Conservation (phyloP, 257 asterid genomes). For the Voacanga thouarsii region DNA sequence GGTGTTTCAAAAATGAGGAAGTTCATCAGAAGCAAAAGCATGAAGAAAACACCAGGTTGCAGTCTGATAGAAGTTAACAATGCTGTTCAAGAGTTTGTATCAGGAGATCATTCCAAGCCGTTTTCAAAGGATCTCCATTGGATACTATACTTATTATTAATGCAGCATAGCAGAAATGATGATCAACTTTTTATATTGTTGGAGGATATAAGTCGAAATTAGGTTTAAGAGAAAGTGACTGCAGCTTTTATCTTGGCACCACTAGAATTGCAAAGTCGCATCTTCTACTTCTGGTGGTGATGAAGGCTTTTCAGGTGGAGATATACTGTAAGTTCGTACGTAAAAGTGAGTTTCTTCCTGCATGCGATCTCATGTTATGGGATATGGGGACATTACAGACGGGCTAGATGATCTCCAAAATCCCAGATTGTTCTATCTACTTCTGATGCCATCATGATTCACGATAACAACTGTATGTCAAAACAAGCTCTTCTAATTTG, state of each 20-base stretch:
- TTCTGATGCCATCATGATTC: neutral
- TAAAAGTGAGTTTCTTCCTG: neutral
- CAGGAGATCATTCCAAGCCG: constrained; percentile 58
- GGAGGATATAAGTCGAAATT: neutral
- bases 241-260: neutral
- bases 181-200: constrained; percentile 21
- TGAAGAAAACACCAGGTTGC: constrained; percentile 63
- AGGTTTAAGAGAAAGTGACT: neutral
- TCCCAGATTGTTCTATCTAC: neutral
- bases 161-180: constrained; percentile 39
- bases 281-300: neutral
- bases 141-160: constrained; percentile 36
- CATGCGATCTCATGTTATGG: neutral
- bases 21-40: constrained; percentile 51
- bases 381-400: neutral
- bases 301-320: neutral
- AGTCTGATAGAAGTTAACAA: constrained; percentile 60
- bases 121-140: constrained; percentile 40
- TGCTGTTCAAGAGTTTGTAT: constrained; percentile 56
- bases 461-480: neutral
- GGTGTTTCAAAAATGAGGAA: constrained; percentile 67
- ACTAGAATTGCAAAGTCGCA: neutral
- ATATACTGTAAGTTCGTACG: neutral
- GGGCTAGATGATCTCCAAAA: neutral
- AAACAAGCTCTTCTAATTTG: neutral